Evolutionary conservation across 768 basidiomycete genomes (phyloP).

Genomic region (Hypsizygus marmoreus): DNA sequence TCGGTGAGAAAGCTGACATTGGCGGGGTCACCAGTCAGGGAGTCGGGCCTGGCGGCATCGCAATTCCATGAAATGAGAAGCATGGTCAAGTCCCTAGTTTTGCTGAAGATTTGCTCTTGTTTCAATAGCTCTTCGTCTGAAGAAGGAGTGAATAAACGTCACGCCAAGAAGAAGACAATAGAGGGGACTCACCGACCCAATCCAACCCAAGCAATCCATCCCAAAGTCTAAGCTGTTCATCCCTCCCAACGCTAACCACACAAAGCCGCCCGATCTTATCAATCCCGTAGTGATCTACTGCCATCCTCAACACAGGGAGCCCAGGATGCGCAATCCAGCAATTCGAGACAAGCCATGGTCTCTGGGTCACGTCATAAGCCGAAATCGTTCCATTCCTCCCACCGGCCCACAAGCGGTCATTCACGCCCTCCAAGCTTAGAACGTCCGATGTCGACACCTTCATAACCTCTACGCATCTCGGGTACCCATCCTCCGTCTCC

Average conservation of each 20-base stretch:
- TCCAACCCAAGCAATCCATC: constrained; percentile 85
- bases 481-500: constrained; percentile 54
- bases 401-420: constrained; percentile 85
- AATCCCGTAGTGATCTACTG: constrained; percentile 77
- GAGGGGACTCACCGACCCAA: constrained; percentile 74
- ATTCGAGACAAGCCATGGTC: constrained; percentile 88
- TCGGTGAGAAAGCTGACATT: constrained; percentile 84
- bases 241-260: constrained; percentile 76
- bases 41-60: constrained; percentile 82
- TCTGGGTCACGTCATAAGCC: constrained; percentile 71
- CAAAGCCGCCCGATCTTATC: constrained; percentile 64
- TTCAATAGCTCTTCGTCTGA: constrained; percentile 77
- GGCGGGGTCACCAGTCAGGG: constrained; percentile 62
- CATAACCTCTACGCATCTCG: constrained; percentile 71
- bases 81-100: constrained; percentile 73
- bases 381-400: constrained; percentile 79
- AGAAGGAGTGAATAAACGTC: background rate
- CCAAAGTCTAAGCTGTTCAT: constrained; percentile 79
- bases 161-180: background rate
- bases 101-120: constrained; percentile 75
- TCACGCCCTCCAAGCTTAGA: constrained; percentile 81
- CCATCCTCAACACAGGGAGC: constrained; percentile 62
- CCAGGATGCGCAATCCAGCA: constrained; percentile 81
- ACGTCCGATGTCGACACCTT: constrained; percentile 84
- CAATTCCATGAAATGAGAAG: constrained; percentile 93